A percentile compares a stretch with the other conserved stretches of the same genome.
These are phyloP conservation scores for Fusarium compactum DNA, from an alignment of 2,329 filamentous ascomycete genomes.

Conservation along the genomic window DNA sequence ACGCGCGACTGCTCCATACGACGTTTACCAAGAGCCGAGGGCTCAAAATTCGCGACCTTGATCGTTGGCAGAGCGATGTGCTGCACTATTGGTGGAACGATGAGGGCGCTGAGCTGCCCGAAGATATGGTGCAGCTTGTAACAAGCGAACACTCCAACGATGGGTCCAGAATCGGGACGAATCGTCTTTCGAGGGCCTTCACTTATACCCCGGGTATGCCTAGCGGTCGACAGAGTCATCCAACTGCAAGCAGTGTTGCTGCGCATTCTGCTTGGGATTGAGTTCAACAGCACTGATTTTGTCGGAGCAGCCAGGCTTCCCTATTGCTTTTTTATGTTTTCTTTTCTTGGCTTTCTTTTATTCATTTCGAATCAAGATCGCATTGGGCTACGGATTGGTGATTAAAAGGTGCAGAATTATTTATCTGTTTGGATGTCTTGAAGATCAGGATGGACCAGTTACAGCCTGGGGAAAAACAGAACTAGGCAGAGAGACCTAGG, in stretches of 20 bases:
- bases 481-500: slow-evolving; percentile 31
- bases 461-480: slow-evolving; percentile 40
- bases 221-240: slow-evolving; percentile 13
- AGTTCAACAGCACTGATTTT: not conserved
- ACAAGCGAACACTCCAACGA: slow-evolving; percentile 44
- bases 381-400: not conserved
- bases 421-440: not conserved
- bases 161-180: slow-evolving; percentile 45
- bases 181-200: slow-evolving; percentile 46
- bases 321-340: not conserved
- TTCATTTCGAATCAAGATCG: slow-evolving; percentile 1
- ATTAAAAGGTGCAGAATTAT: slow-evolving; percentile 2
- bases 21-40: slow-evolving; percentile 47
- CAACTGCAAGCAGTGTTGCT: slow-evolving; percentile 19
- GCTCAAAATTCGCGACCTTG: slow-evolving; percentile 51
- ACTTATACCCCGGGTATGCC: slow-evolving; percentile 42
- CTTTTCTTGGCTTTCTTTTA: not conserved
- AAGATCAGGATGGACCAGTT: slow-evolving; percentile 15
- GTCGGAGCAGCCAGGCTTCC: not conserved
- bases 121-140: slow-evolving; percentile 21
- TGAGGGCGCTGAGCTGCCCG: slow-evolving; percentile 35
- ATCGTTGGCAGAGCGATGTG: slow-evolving; percentile 55
- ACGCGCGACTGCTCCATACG: slow-evolving; percentile 58
- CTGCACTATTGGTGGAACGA: slow-evolving; percentile 55
- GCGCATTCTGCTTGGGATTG: slow-evolving; percentile 25